These are phyloP conservation scores for Daldinia vernicosa DNA, from an alignment of 495 filamentous ascomycete species.

Conservation along the genomic window DNA sequence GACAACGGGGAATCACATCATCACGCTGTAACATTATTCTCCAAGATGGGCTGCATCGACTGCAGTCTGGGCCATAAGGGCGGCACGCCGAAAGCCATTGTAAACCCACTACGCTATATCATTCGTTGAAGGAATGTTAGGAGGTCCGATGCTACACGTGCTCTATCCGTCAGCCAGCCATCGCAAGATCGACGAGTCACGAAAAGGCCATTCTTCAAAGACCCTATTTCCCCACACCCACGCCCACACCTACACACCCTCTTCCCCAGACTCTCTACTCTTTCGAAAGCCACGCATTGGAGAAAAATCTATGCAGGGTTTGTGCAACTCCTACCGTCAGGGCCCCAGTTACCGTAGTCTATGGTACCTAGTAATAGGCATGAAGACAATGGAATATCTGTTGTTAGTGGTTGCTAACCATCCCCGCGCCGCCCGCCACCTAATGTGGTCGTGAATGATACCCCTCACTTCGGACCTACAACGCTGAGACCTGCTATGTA, in stretches of 20 bases:
- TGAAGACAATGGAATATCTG: not conserved
- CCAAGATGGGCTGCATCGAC: conserved; percentile 38
- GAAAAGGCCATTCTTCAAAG: conserved; percentile 30
- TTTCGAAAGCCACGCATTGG: conserved; percentile 17
- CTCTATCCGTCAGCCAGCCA: conserved; percentile 21
- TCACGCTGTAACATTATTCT: conserved; percentile 33
- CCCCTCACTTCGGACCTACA: conserved; percentile 36
- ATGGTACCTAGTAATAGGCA: conserved; percentile 1
- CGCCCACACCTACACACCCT: conserved; percentile 36
- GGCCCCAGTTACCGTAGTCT: conserved; percentile 1
- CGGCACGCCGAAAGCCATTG: conserved; percentile 30
- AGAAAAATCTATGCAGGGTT: conserved; percentile 27
- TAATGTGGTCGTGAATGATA: conserved; percentile 35
- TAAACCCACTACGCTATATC: conserved; percentile 38
- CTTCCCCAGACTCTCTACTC: conserved; percentile 32
- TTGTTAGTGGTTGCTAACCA: conserved; percentile 22
- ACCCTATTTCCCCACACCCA: conserved; percentile 33
- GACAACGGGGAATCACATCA: conserved; percentile 17
- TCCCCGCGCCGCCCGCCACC: conserved; percentile 29
- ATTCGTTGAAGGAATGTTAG: conserved; percentile 21
- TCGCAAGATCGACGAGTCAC: conserved; percentile 25
- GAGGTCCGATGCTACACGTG: conserved; percentile 34
- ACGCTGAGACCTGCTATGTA: conserved; percentile 8
- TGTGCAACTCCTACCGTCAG: conserved; percentile 34
- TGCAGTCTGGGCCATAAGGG: conserved; percentile 42